phyloP scores from a whole-genome alignment of 352 stramenopile genomes.

The Blastocystis sp. region DNA sequence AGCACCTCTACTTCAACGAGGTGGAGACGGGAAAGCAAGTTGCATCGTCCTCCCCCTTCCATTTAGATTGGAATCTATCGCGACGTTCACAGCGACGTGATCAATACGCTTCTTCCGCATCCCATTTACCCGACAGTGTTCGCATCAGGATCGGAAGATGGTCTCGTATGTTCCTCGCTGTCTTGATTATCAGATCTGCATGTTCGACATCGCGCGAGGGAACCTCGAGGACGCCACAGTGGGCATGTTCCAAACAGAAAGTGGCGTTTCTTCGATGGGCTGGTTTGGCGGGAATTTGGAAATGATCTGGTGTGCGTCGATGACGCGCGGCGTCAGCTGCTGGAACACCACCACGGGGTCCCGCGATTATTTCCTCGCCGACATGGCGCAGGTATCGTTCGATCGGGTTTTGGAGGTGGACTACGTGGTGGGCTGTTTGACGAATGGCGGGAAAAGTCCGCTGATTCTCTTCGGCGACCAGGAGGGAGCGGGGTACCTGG shows the following conservation, averaged over 20 bases:
- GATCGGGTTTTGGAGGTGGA: neutral
- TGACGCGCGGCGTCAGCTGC: slow-evolving; percentile 11
- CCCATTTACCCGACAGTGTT: slow-evolving; percentile 49
- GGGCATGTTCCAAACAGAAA: slow-evolving; percentile 54
- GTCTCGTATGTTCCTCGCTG: neutral
- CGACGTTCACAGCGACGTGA: slow-evolving; percentile 53
- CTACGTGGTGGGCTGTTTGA: slow-evolving; percentile 30
- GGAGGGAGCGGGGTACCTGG: slow-evolving; percentile 20
- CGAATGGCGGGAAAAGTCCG: neutral
- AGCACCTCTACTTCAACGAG: slow-evolving; percentile 32
- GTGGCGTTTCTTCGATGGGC: slow-evolving; percentile 19
- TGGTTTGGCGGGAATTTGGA: slow-evolving; percentile 48
- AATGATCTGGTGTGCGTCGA: slow-evolving; percentile 53
- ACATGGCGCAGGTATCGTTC: neutral
- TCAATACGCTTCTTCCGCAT: slow-evolving; percentile 42
- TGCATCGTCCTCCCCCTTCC: neutral
- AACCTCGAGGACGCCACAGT: slow-evolving; percentile 50
- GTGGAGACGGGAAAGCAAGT: slow-evolving; percentile 28
- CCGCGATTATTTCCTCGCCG: neutral
- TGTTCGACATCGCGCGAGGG: slow-evolving; percentile 48
- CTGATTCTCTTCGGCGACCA: neutral
- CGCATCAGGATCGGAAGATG: slow-evolving; percentile 51
- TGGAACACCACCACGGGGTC: slow-evolving; percentile 28
- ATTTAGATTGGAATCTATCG: slow-evolving; percentile 49
- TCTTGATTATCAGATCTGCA: slow-evolving; percentile 31